Percentiles rank a stretch among this genome's conserved stretches.
Evolutionary conservation across 1,284 basidiomycete genomes (phyloP).

Genomic region (Heterobasidion irregulare): DNA sequence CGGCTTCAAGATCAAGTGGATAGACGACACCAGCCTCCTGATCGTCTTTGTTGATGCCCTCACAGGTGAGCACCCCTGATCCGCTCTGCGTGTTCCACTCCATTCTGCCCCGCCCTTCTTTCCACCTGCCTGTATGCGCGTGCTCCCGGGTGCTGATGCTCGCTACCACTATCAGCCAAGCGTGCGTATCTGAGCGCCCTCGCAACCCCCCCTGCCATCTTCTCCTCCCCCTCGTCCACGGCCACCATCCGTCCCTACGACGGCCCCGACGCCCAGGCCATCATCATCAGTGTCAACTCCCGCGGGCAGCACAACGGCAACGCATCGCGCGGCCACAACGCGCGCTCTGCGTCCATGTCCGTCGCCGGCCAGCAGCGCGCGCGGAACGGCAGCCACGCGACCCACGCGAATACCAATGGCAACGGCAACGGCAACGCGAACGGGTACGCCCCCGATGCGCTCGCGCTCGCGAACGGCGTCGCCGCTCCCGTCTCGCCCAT

Average conservation of each 20-base stretch:
- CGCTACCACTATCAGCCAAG: slow-evolving; percentile 50
- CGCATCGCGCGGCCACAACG: slow-evolving; percentile 54
- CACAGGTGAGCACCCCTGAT: slow-evolving; percentile 50
- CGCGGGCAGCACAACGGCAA: slow-evolving; percentile 45
- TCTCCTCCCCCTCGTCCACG: slow-evolving; percentile 48
- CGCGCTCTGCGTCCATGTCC: slow-evolving; percentile 62
- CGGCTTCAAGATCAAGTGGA: slow-evolving; percentile 99
- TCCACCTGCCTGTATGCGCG: slow-evolving; percentile 5
- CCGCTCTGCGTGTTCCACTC: neutral
- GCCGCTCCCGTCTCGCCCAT: slow-evolving; percentile 22
- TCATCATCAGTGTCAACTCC: slow-evolving; percentile 84
- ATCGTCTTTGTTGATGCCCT: slow-evolving; percentile 89
- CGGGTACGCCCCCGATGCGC: slow-evolving; percentile 6
- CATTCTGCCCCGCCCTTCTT: slow-evolving; percentile 3
- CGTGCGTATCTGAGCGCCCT: slow-evolving; percentile 88
- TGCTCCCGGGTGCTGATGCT: neutral
- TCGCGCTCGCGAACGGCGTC: slow-evolving; percentile 10
- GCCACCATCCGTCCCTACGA: slow-evolving; percentile 82
- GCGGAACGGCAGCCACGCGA: slow-evolving; percentile 28
- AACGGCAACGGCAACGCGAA: slow-evolving; percentile 6
- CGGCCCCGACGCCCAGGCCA: slow-evolving; percentile 83
- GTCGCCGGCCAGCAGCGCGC: slow-evolving; percentile 43
- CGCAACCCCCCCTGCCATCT: slow-evolving; percentile 71
- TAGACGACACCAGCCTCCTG: slow-evolving; percentile 91
- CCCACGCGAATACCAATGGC: slow-evolving; percentile 28